Percentiles rank a stretch among this genome's conserved stretches.
phyloP scores from a whole-genome alignment of 495 filamentous ascomycete genomes.

The Terfezia boudieri region DNA sequence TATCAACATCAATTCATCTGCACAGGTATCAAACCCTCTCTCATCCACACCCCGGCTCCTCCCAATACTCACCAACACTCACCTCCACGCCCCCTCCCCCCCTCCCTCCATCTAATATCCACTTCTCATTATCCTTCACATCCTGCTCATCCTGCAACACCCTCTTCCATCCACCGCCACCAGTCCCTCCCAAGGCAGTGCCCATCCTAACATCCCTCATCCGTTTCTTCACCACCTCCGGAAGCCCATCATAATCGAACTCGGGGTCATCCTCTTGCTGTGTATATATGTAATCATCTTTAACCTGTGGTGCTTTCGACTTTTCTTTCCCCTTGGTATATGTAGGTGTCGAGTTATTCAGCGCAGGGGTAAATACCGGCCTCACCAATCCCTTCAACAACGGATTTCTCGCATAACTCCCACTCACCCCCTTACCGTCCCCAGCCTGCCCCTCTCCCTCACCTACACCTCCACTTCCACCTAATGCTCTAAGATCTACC shows the following conservation, averaged over 20 bases:
- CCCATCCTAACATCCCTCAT: slow-evolving; percentile 22
- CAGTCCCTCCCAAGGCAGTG: no score
- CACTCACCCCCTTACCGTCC: slow-evolving; percentile 9
- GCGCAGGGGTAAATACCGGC: slow-evolving; percentile 36
- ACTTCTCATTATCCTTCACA: slow-evolving; percentile 51
- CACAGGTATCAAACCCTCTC: no score
- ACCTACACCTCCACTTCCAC: slow-evolving; percentile 7
- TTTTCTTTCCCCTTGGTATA: background rate
- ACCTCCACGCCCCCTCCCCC: slow-evolving; percentile 21
- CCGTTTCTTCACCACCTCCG: slow-evolving; percentile 49
- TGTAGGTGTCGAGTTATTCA: background rate
- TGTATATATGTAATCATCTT: background rate
- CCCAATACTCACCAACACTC: no score
- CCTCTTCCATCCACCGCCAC: background rate
- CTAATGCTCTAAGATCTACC: slow-evolving; percentile 4
- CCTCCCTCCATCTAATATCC: slow-evolving; percentile 69
- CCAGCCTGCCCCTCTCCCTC: slow-evolving; percentile 1
- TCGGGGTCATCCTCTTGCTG: slow-evolving; percentile 11
- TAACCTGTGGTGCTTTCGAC: background rate
- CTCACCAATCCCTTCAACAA: slow-evolving; percentile 56
- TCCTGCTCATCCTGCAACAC: slow-evolving; percentile 55
- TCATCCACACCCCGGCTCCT: no score
- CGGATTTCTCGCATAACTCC: slow-evolving; percentile 64
- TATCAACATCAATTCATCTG: no score
- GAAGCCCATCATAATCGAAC: slow-evolving; percentile 22